These are phyloP conservation scores for Berkeleyomyces basicola DNA, from an alignment of 2,329 filamentous ascomycete genomes.

Conservation along the genomic window DNA sequence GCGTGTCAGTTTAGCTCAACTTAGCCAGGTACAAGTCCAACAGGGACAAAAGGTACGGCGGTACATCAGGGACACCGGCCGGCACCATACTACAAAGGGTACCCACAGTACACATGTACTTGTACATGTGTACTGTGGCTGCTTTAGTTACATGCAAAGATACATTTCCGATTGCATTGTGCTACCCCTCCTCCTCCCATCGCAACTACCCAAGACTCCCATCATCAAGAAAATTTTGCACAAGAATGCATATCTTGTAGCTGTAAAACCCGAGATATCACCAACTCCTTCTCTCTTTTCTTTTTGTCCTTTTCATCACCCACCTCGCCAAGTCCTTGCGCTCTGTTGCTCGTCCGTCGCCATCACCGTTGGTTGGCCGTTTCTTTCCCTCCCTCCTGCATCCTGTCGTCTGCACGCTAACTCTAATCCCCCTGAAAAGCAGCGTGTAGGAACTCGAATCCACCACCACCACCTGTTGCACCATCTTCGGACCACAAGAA, in stretches of 20 bases:
- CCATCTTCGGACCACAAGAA: neutral
- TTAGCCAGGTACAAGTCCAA: neutral
- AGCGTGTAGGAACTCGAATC: neutral
- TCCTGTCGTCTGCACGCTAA: neutral
- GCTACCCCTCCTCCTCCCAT: too few relatives aligned
- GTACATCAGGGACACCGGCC: too few relatives aligned
- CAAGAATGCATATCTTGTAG: neutral
- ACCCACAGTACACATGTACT: neutral
- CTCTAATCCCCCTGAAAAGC: neutral
- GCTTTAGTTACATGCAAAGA: too few relatives aligned
- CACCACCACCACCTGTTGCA: neutral
- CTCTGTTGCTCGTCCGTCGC: neutral
- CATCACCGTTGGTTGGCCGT: neutral
- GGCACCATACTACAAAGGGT: too few relatives aligned
- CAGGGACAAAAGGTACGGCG: neutral
- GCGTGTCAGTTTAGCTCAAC: neutral
- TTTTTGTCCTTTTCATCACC: neutral
- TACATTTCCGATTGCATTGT: too few relatives aligned
- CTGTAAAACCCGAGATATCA: neutral
- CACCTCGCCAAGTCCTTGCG: neutral
- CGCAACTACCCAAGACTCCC: neutral
- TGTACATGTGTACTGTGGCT: neutral
- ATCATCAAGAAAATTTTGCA: neutral
- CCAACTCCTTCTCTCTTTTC: neutral
- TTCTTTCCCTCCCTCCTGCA: neutral